Conservation (phyloP, 2,329 filamentous ascomycete species). For the Beauveria sp. region DNA sequence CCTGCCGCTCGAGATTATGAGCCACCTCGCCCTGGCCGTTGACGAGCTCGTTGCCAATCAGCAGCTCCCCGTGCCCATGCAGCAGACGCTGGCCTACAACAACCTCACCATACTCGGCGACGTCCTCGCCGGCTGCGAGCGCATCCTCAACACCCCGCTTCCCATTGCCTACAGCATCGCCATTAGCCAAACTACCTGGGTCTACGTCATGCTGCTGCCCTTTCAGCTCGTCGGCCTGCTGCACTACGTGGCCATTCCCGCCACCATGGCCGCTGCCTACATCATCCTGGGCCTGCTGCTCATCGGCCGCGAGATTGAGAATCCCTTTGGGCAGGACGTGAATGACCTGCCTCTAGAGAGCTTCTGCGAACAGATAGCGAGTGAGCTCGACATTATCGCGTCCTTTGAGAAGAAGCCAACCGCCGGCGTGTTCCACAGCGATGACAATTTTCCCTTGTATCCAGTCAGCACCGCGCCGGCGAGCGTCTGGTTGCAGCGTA, state of each 20-base stretch:
- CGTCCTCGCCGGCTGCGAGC: conserved; percentile 63
- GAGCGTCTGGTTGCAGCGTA: conserved; percentile 32
- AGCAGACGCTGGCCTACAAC: conserved; percentile 54
- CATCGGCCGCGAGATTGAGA: conserved; percentile 77
- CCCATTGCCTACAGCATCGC: conserved; percentile 78
- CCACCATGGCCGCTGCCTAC: conserved; percentile 63
- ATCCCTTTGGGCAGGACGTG: conserved; percentile 76
- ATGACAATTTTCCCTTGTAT: conserved; percentile 46
- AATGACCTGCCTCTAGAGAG: conserved; percentile 72
- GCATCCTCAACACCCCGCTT: conserved; percentile 73
- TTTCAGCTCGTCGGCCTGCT: conserved; percentile 67
- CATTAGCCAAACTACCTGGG: conserved; percentile 79
- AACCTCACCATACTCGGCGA: conserved; percentile 62
- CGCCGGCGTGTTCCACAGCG: conserved; percentile 25
- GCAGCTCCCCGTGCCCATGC: conserved; percentile 48
- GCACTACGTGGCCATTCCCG: conserved; percentile 70
- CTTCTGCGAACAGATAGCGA: conserved; percentile 67
- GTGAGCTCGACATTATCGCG: conserved; percentile 68
- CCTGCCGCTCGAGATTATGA: conserved; percentile 74
- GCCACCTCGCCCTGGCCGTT: conserved; percentile 60
- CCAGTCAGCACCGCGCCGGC: conserved; percentile 39
- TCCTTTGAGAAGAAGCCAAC: conserved; percentile 33
- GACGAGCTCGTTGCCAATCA: conserved; percentile 51
- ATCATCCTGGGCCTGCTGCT: conserved; percentile 70
- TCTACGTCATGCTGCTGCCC: conserved; percentile 72